Conservation (phyloP, 2,329 filamentous ascomycete genomes). For the Escovopsis sp. region DNA sequence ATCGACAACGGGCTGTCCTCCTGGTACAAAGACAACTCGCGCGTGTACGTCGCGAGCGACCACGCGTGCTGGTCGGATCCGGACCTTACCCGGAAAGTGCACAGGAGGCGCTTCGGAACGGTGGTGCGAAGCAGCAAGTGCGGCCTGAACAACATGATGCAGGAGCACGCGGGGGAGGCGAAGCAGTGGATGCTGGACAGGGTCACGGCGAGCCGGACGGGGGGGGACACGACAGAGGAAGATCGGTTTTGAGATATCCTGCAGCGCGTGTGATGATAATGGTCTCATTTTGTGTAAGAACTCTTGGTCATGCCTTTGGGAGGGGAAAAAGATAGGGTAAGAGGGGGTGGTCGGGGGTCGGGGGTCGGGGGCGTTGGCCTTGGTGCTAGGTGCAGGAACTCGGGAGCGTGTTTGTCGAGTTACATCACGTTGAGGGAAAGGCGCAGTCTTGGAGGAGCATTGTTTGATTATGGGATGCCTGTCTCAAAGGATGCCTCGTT, state of each 20-base stretch:
- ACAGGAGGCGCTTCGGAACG: constrained; percentile 44
- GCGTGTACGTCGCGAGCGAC: constrained; percentile 59
- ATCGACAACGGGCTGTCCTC: constrained; percentile 53
- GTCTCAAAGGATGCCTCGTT: too few relatives aligned
- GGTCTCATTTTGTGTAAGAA: too few relatives aligned
- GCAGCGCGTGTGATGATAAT: too few relatives aligned
- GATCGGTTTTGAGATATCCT: constrained; percentile 14
- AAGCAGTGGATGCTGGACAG: constrained; percentile 34
- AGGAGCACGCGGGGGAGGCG: constrained; percentile 34
- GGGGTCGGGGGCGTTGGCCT: too few relatives aligned
- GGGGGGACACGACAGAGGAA: constrained; percentile 31
- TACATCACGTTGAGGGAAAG: too few relatives aligned
- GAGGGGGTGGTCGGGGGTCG: too few relatives aligned
- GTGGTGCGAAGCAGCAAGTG: constrained; percentile 35
- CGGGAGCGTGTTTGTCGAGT: too few relatives aligned
- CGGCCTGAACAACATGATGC: constrained; percentile 41
- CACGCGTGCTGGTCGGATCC: constrained; percentile 63
- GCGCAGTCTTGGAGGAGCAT: too few relatives aligned
- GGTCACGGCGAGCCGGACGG: constrained; percentile 18
- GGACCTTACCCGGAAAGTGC: constrained; percentile 41
- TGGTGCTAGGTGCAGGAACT: too few relatives aligned
- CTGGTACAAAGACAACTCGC: constrained; percentile 76
- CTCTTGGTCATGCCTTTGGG: too few relatives aligned
- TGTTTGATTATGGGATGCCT: too few relatives aligned
- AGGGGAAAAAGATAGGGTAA: too few relatives aligned